Conservation (phyloP, 768 basidiomycete species). For the Tephrocybe sp. region DNA sequence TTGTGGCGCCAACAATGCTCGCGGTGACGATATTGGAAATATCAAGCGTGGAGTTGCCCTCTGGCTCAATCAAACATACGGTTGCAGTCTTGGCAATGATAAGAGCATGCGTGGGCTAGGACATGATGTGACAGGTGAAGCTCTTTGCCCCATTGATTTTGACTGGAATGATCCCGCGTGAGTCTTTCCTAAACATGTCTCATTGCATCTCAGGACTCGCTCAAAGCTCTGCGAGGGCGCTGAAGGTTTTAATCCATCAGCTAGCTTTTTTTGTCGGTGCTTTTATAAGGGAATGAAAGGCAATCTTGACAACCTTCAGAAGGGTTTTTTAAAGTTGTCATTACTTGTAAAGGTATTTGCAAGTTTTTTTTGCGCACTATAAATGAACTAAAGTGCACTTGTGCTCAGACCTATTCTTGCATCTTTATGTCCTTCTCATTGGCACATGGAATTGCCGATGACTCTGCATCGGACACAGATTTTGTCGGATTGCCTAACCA, state of each 20-base stretch:
- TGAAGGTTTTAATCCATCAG: conserved; percentile 6
- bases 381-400: not conserved
- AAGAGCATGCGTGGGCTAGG: conserved; percentile 16
- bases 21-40: conserved; percentile 21
- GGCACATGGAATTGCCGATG: conserved; percentile 14
- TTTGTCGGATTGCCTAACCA: not conserved
- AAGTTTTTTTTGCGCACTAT: not conserved
- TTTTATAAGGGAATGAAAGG: conserved; percentile 14
- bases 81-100: conserved; percentile 5
- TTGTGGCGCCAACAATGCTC: conserved; percentile 20
- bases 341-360: conserved; percentile 21
- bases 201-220: conserved; percentile 13
- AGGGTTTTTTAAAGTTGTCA: conserved; percentile 19
- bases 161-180: conserved; percentile 24
- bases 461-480: not conserved
- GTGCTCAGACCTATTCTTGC: conserved; percentile 13
- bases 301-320: conserved; percentile 8
- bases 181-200: not conserved
- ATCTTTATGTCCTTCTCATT: conserved; percentile 20
- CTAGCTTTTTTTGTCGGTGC: conserved; percentile 14
- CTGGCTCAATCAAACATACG: conserved; percentile 18
- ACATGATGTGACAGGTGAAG: conserved; percentile 24
- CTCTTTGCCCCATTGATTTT: conserved; percentile 27
- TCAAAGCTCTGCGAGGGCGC: conserved; percentile 13
- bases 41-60: conserved; percentile 17